Evolutionary conservation across 2,329 filamentous ascomycete species (phyloP).

Genomic region (Fusarium mexicanum): DNA sequence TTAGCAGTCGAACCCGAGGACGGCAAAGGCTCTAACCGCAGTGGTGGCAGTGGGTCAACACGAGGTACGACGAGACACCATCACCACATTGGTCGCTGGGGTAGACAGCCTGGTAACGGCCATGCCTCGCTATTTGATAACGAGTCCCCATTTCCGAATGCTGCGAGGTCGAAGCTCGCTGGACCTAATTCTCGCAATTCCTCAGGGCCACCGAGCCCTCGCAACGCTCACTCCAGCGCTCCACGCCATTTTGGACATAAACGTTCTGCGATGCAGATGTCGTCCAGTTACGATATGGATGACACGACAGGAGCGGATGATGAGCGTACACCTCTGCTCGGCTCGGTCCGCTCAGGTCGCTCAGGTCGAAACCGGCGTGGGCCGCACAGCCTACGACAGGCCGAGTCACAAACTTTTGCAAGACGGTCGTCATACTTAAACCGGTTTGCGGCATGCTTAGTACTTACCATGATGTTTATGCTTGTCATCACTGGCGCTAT

Average conservation of each 20-base stretch:
- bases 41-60: constrained; percentile 69
- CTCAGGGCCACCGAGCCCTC: constrained; percentile 76
- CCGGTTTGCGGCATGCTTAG: constrained; percentile 85
- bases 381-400: constrained; percentile 68
- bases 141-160: constrained; percentile 80
- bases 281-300: constrained; percentile 80
- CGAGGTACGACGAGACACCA: constrained; percentile 78
- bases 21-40: constrained; percentile 66
- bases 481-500: constrained; percentile 86
- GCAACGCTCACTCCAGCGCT: constrained; percentile 55
- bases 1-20: constrained; percentile 70
- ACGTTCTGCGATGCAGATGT: constrained; percentile 66
- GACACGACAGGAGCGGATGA: constrained; percentile 82
- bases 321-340: constrained; percentile 85
- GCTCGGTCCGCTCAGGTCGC: constrained; percentile 64
- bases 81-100: constrained; percentile 78
- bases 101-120: constrained; percentile 72
- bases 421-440: constrained; percentile 71
- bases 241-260: constrained; percentile 53
- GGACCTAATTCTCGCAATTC: constrained; percentile 67
- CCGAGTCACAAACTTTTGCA: constrained; percentile 77
- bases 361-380: constrained; percentile 68
- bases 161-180: constrained; percentile 70
- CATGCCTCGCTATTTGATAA: constrained; percentile 79
- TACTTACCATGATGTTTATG: constrained; percentile 83